phyloP scores from a whole-genome alignment of 306 rosid species.

The Alnus glutinosa region DNA sequence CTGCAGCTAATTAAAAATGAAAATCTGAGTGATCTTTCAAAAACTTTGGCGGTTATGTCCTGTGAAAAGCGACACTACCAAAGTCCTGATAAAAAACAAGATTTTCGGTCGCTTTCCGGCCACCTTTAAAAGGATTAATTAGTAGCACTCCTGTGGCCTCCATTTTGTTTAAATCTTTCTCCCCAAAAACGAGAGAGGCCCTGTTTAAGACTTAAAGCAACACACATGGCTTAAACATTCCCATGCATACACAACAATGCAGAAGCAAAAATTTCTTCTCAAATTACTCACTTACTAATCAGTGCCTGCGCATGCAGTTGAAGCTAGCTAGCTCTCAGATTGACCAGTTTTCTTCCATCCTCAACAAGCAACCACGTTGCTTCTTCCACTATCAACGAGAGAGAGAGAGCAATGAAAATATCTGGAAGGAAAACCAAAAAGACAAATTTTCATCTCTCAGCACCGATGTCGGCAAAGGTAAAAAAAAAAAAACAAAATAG shows the following conservation, averaged over 20 bases:
- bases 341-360: not conserved
- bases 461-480: too few species aligned
- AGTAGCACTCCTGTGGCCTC: not conserved
- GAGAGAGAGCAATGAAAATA: too few species aligned
- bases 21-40: not conserved
- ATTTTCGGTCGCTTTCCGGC: not conserved
- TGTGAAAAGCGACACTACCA: not conserved
- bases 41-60: not conserved
- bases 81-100: not conserved
- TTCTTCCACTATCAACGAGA: too few species aligned
- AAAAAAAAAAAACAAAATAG: too few species aligned
- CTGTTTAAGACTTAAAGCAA: not conserved
- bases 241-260: not conserved
- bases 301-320: not conserved
- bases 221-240: too few species aligned
- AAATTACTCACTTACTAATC: not conserved
- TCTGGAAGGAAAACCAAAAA: too few species aligned
- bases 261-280: not conserved
- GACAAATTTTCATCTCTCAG: too few species aligned
- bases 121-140: not conserved
- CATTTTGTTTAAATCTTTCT: too few species aligned
- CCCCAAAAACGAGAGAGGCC: too few species aligned
- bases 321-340: constrained; percentile 4
- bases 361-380: too few species aligned
- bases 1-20: not conserved